Evolutionary conservation across 495 filamentous ascomycete species (phyloP).

Genomic region (Daldinia concentrica): DNA sequence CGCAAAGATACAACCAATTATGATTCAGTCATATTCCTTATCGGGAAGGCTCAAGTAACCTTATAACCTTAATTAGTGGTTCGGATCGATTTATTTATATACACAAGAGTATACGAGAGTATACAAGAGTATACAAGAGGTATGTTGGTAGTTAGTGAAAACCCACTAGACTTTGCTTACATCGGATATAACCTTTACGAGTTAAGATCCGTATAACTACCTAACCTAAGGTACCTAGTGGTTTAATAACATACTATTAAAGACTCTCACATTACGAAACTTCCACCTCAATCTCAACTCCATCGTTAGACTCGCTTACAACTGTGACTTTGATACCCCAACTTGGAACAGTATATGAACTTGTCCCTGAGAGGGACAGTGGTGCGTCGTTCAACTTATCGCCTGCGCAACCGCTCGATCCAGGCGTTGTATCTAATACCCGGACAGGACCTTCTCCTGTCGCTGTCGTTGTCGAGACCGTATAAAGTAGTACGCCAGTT

Average conservation of each 20-base stretch:
- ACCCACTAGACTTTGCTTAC: no score
- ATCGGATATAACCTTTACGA: background rate
- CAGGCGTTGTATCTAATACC: slow-evolving; percentile 39
- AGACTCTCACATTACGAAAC: slow-evolving; percentile 12
- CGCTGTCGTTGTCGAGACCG: slow-evolving; percentile 32
- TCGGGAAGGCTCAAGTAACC: background rate
- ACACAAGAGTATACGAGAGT: background rate
- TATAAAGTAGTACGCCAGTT: slow-evolving; percentile 44
- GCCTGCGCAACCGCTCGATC: slow-evolving; percentile 35
- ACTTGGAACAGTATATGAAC: slow-evolving; percentile 23
- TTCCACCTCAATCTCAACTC: slow-evolving; percentile 32
- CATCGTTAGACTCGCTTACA: slow-evolving; percentile 15
- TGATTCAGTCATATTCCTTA: background rate
- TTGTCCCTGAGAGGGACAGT: slow-evolving; percentile 30
- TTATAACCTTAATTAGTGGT: background rate
- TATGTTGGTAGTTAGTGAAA: no score
- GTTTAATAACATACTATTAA: background rate
- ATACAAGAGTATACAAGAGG: no score
- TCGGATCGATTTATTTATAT: background rate
- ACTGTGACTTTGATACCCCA: slow-evolving; percentile 41
- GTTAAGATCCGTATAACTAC: background rate
- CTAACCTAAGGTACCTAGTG: no score
- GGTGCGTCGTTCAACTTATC: slow-evolving; percentile 43
- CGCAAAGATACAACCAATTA: slow-evolving; percentile 4
- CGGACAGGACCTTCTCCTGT: slow-evolving; percentile 42